Percentiles rank a stretch among this genome's conserved stretches.
Evolutionary conservation across 225 moss, liverwort and hornwort genomes (phyloP).

Genomic region (Thuidium tamariscinum): DNA sequence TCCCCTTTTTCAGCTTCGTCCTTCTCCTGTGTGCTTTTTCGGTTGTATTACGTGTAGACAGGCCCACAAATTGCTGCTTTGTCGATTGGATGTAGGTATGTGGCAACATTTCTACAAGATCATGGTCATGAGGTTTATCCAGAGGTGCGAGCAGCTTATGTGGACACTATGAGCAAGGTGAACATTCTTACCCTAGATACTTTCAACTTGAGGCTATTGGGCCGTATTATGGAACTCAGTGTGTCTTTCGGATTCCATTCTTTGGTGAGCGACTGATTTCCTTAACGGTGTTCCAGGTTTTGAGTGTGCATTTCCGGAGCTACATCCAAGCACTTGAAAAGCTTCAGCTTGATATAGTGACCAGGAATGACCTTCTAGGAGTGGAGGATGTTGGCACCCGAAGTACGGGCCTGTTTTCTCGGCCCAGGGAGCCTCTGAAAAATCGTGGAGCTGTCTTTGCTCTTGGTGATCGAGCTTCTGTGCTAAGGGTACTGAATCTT

Average conservation of each 20-base stretch:
- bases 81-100: conserved; percentile 43
- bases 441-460: conserved; percentile 96
- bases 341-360: conserved; percentile 95
- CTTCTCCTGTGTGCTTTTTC: not conserved
- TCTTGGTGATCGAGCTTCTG: conserved; percentile 84
- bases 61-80: not conserved
- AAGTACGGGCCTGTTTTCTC: conserved; percentile 82
- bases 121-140: conserved; percentile 97
- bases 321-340: conserved; percentile 92
- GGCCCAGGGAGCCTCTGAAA: conserved; percentile 84
- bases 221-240: not conserved
- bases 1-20: not conserved
- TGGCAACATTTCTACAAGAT: conserved; percentile 81
- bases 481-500: conserved; percentile 58
- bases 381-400: conserved; percentile 89
- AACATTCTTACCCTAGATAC: not conserved
- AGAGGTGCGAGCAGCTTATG: conserved; percentile 88
- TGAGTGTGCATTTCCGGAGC: conserved; percentile 96
- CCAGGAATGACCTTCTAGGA: conserved; percentile 85
- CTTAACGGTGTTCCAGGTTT: conserved; percentile 45
- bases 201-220: not conserved
- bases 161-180: conserved; percentile 99
- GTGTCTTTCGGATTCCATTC: not conserved
- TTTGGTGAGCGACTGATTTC: not conserved
- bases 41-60: not conserved